Conservation (phyloP, 2,329 filamentous ascomycete genomes). For the Coniochaeta pulveracea region DNA sequence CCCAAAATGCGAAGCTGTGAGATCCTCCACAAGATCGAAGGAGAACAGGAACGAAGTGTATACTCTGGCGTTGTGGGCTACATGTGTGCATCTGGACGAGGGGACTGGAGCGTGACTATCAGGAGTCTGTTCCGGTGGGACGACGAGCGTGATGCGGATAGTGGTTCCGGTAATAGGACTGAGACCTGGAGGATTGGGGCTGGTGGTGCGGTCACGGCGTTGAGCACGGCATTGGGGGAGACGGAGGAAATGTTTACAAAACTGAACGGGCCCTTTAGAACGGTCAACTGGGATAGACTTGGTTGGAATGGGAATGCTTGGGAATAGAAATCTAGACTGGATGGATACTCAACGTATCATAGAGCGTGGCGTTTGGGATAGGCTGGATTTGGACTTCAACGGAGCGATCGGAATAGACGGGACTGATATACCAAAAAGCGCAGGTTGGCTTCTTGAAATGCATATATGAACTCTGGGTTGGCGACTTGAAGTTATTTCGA, state of each 20-base stretch:
- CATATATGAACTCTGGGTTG: too few relatives aligned
- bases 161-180: slow-evolving; percentile 16
- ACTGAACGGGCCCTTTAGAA: slow-evolving; percentile 43
- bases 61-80: slow-evolving; percentile 89
- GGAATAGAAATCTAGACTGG: neutral
- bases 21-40: slow-evolving; percentile 62
- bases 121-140: slow-evolving; percentile 68
- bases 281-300: slow-evolving; percentile 22
- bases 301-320: neutral
- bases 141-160: slow-evolving; percentile 40
- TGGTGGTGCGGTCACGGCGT: slow-evolving; percentile 77
- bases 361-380: neutral
- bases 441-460: slow-evolving; percentile 3
- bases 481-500: too few relatives aligned
- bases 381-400: slow-evolving; percentile 9
- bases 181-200: slow-evolving; percentile 78
- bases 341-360: slow-evolving; percentile 16
- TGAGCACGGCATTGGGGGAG: slow-evolving; percentile 72
- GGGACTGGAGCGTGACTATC: slow-evolving; percentile 88
- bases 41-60: slow-evolving; percentile 51
- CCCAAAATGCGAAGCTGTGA: slow-evolving; percentile 90
- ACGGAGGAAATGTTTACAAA: slow-evolving; percentile 86
- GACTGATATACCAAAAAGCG: slow-evolving; percentile 1
- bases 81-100: slow-evolving; percentile 72
- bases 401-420: slow-evolving; percentile 5